phyloP scores from a whole-genome alignment of 257 asterid genomes.

The Mitragyna speciosa region DNA sequence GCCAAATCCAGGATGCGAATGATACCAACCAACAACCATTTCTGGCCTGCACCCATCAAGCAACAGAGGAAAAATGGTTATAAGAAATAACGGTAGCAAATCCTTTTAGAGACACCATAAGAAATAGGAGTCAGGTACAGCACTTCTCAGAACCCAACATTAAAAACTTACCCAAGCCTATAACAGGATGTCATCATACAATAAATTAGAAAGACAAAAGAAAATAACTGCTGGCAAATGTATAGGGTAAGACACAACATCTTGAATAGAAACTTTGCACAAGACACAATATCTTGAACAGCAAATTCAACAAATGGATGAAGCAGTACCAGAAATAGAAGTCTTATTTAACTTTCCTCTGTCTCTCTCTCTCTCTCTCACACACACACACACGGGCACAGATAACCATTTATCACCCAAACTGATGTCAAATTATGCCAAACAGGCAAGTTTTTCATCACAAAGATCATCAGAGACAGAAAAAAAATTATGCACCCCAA shows the following conservation, averaged over 20 bases:
- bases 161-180: neutral
- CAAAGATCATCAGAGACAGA: neutral
- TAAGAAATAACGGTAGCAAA: neutral
- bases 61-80: neutral
- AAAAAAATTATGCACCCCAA: neutral
- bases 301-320: neutral
- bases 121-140: neutral
- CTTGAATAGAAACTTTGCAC: neutral
- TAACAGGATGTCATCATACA: neutral
- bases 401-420: neutral
- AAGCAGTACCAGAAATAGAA: neutral
- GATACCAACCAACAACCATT: slow-evolving; percentile 99
- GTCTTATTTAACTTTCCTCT: neutral
- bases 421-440: neutral
- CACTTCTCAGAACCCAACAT: neutral
- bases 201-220: too few relatives aligned
- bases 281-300: neutral
- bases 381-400: neutral
- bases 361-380: neutral
- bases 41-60: slow-evolving; percentile 66
- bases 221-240: too few relatives aligned
- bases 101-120: neutral
- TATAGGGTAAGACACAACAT: too few relatives aligned
- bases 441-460: neutral
- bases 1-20: slow-evolving; percentile 98